Base-by-base conservation (phyloP, 2,329 filamentous ascomycete species). In the Pseudogymnoascus sp. region DNA sequence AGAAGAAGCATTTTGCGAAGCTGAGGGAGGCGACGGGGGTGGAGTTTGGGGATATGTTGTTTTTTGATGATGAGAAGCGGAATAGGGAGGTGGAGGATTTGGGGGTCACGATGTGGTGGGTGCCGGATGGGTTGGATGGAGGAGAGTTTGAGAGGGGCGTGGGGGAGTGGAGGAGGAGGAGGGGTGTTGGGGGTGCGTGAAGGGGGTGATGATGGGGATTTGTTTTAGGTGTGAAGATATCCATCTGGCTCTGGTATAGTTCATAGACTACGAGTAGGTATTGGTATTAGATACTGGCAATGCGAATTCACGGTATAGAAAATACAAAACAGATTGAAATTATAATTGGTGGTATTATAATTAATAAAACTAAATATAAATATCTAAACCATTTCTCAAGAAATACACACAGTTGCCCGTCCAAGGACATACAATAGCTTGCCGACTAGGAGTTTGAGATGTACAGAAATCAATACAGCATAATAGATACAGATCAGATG, bases 1-100 rank as follows among this genome's bases (percentile, higher is more conserved):
- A 97, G 80, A 87, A 88, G n/a, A 83, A 84, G 65, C 93, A 97
- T 75, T 95, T 97, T 69, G 81, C 87, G 69, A 79, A 82, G 4
- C 78, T 97, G 67, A 83, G 88, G 8, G 83, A 87, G 72, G 80
- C 84, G 62, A 92, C 88, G 12, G 86, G 85, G 1, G 74, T 97
- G 2, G 76, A 78, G 5, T 96, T 85, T 70, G 82, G 88, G 66
- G 90, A 97, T 58, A 96, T 97, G 87, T 73, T 97, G 35, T 97
- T 97, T 74, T 97, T 97, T 67, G 93, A 97, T 69, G 93, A 97
- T 69, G 93, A 97, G 81, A 80, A 81, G 60, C 78, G 93, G 64
- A 97, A 97, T 71, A 80, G 84, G 63, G 92, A 97, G 71, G 93
- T 96, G 0, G 85, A 87, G 76, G 77, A 72, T 27, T 70, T 97